Percentiles rank a stretch among this genome's conserved stretches.
phyloP scores from a whole-genome alignment of 805 yeast genomes.

The Metschnikowia santaceciliae region DNA sequence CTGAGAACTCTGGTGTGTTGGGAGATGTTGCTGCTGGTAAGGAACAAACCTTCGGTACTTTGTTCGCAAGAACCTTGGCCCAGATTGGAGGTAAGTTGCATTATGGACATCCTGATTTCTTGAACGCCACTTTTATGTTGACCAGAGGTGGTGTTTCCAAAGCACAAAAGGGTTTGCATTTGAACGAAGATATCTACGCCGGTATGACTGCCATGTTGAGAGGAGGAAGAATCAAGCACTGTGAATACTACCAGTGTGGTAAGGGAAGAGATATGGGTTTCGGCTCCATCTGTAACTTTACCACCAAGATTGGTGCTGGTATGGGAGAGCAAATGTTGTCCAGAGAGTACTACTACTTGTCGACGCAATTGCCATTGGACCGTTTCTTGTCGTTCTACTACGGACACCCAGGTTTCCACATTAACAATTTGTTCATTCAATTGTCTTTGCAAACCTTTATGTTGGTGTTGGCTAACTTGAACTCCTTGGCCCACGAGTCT shows the following conservation, averaged over 20 bases:
- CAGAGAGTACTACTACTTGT: conserved; percentile 74
- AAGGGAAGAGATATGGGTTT: conserved; percentile 85
- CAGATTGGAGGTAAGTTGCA: conserved; percentile 80
- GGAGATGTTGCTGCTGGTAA: conserved; percentile 89
- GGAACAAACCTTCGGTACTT: conserved; percentile 83
- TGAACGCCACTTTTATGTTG: conserved; percentile 71
- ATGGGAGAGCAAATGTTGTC: conserved; percentile 88
- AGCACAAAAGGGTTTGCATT: conserved; percentile 77
- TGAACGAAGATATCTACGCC: conserved; percentile 83
- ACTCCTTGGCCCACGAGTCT: conserved; percentile 59
- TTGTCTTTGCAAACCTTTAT: conserved; percentile 55
- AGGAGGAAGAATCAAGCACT: conserved; percentile 81
- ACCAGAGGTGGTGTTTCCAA: conserved; percentile 86
- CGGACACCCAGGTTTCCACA: conserved; percentile 85
- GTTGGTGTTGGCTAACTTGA: conserved; percentile 57
- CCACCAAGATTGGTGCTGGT: conserved; percentile 84
- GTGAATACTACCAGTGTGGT: conserved; percentile 82
- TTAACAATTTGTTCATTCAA: conserved; percentile 72
- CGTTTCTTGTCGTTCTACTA: conserved; percentile 76
- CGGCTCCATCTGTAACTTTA: conserved; percentile 76
- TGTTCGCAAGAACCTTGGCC: conserved; percentile 78
- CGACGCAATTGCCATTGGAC: conserved; percentile 73
- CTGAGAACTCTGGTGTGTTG: conserved; percentile 75
- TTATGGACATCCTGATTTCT: conserved; percentile 84
- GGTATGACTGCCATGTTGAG: conserved; percentile 76